These are phyloP conservation scores for Theileria equi DNA, from an alignment of 169 alveolate genomes.

Conservation along the genomic window DNA sequence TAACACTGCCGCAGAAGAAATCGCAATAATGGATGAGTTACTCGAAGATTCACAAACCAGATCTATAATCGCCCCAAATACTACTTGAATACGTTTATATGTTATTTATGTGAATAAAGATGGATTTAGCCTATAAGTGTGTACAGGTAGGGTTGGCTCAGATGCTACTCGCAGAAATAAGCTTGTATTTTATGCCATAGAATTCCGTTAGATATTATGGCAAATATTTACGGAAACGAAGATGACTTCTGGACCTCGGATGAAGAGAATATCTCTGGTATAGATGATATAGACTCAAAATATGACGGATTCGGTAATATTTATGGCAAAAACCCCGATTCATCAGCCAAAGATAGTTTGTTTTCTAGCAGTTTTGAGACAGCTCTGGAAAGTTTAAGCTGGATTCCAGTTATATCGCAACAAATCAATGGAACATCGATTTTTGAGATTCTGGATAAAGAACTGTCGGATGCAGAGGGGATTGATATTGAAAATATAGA, in stretches of 20 bases:
- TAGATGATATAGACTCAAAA: neutral
- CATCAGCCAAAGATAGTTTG: neutral
- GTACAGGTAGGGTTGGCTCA: neutral
- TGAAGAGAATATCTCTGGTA: conserved; percentile 68
- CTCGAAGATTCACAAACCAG: neutral
- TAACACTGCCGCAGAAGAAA: conserved; percentile 16
- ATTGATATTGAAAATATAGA: conserved; percentile 4
- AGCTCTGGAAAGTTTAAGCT: conserved; percentile 40
- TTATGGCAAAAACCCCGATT: neutral
- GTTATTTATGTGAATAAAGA: neutral
- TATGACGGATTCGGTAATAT: neutral
- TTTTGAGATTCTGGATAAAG: conserved; percentile 42
- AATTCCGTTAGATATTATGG: conserved; percentile 30
- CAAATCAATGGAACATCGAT: conserved; percentile 4
- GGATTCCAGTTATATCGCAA: conserved; percentile 41
- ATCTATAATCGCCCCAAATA: neutral
- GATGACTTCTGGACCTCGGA: conserved; percentile 81
- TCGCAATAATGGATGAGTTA: conserved; percentile 24
- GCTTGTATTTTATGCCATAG: neutral
- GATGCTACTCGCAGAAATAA: neutral
- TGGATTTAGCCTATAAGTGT: neutral
- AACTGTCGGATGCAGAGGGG: conserved; percentile 6
- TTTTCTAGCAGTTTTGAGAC: conserved; percentile 24
- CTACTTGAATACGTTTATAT: neutral
- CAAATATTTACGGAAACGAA: conserved; percentile 63